phyloP scores from a whole-genome alignment of 148 eudicot species.

The Fagopyrum homotropicum region DNA sequence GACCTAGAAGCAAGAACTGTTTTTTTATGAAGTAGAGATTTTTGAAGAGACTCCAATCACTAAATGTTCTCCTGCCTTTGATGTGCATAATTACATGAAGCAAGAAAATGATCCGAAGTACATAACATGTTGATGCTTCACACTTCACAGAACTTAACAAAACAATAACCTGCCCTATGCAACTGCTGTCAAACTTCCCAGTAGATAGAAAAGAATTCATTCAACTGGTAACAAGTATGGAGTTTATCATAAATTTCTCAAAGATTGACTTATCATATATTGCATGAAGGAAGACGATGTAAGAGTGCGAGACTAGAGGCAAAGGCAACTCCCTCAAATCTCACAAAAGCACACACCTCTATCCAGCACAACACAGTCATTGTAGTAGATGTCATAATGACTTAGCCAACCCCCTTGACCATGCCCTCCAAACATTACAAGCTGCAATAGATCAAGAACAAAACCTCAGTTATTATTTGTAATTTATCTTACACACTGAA shows the following conservation, averaged over 20 bases:
- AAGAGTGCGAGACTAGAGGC: not conserved
- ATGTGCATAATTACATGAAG: not conserved
- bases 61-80: not conserved
- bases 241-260: not conserved
- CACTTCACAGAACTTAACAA: not conserved
- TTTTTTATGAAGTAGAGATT: not conserved
- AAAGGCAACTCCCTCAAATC: not conserved
- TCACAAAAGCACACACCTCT: constrained; percentile 57
- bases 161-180: not conserved
- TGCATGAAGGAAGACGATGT: not conserved
- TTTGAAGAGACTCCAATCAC: not conserved
- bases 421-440: constrained; percentile 92
- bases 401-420: constrained; percentile 99
- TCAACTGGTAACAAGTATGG: not conserved
- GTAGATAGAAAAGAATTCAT: not conserved
- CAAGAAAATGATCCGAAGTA: not conserved
- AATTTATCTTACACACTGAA: not conserved
- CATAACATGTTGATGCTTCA: not conserved
- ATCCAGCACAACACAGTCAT: constrained; percentile 81
- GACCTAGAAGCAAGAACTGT: not conserved
- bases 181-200: not conserved
- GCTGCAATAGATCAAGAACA: constrained; percentile 30
- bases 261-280: not conserved
- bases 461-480: not conserved
- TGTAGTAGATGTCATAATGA: constrained; percentile 87